Conservation (phyloP, 331 rosid species). For the Phaseolus coccineus region DNA sequence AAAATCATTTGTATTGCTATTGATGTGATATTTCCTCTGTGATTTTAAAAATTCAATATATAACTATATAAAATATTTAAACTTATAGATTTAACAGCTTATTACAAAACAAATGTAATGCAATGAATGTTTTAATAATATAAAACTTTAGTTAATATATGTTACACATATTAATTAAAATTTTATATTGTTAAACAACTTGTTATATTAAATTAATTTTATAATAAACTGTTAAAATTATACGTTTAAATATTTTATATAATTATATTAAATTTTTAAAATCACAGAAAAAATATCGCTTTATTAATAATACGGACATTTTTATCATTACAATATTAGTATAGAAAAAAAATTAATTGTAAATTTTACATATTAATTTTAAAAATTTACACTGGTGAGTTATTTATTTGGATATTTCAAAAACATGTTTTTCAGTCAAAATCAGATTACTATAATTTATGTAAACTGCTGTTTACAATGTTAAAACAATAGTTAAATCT, state of each 20-base stretch:
- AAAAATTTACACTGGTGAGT: background rate
- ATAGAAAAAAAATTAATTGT: too few relatives aligned
- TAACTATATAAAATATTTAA: too few relatives aligned
- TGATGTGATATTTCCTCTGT: too few relatives aligned
- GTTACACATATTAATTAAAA: background rate
- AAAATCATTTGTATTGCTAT: too few relatives aligned
- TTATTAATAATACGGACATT: background rate
- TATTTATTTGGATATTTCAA: background rate
- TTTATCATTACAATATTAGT: background rate
- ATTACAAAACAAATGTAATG: too few relatives aligned
- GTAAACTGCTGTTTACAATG: background rate
- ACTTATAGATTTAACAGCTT: too few relatives aligned
- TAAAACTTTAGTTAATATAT: too few relatives aligned
- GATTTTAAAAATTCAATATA: too few relatives aligned
- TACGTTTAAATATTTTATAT: background rate
- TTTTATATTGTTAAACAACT: too few relatives aligned
- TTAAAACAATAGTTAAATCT: background rate
- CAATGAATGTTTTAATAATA: too few relatives aligned
- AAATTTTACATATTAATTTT: background rate
- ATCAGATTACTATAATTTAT: background rate
- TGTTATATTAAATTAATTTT: background rate
- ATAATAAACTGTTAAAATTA: background rate
- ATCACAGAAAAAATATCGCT: background rate
- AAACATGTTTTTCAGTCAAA: background rate
- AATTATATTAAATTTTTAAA: background rate